Percentiles rank a stretch among this genome's conserved stretches.
Conservation (phyloP, 2,329 filamentous ascomycete genomes). For the Pestalotiopsis fici region DNA sequence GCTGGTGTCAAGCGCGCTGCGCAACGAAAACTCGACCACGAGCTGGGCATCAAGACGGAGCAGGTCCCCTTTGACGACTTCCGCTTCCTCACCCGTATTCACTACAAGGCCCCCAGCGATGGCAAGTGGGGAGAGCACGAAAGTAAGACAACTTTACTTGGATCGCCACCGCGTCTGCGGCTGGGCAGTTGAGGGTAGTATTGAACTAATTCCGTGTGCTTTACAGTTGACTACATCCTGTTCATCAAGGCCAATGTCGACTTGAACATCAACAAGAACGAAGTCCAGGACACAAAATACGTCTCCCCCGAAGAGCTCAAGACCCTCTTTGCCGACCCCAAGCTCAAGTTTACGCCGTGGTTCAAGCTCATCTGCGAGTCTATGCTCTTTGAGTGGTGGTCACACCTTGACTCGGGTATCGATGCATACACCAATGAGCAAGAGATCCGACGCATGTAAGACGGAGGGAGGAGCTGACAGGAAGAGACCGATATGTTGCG, state of each 20-base stretch:
- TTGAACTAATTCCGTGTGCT: not conserved
- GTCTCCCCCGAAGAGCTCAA: slow-evolving; percentile 82
- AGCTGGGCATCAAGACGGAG: slow-evolving; percentile 85
- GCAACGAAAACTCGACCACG: slow-evolving; percentile 90
- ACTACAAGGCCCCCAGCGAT: slow-evolving; percentile 96
- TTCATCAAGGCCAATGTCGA: slow-evolving; percentile 96
- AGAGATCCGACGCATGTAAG: slow-evolving; percentile 81
- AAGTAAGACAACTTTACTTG: slow-evolving; percentile 60
- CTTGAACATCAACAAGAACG: slow-evolving; percentile 79
- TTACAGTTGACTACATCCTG: slow-evolving; percentile 91
- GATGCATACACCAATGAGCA: slow-evolving; percentile 86
- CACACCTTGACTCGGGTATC: slow-evolving; percentile 76
- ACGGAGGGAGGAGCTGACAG: slow-evolving; percentile 46
- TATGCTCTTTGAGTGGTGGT: slow-evolving; percentile 98
- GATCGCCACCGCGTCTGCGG: not conserved
- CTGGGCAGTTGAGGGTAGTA: not conserved
- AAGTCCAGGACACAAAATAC: slow-evolving; percentile 83
- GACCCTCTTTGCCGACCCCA: slow-evolving; percentile 78
- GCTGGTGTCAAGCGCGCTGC: slow-evolving; percentile 89
- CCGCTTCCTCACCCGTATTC: slow-evolving; percentile 91
- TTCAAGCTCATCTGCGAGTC: slow-evolving; percentile 99
- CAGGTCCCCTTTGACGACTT: slow-evolving; percentile 93
- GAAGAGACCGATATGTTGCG: not conserved
- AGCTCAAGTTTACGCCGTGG: slow-evolving; percentile 92
- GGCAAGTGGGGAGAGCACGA: slow-evolving; percentile 99